Evolutionary conservation across 768 basidiomycete genomes (phyloP), one percentile per base, ranked within the genome.

Genomic region (Mycena rebaudengoi): DNA sequence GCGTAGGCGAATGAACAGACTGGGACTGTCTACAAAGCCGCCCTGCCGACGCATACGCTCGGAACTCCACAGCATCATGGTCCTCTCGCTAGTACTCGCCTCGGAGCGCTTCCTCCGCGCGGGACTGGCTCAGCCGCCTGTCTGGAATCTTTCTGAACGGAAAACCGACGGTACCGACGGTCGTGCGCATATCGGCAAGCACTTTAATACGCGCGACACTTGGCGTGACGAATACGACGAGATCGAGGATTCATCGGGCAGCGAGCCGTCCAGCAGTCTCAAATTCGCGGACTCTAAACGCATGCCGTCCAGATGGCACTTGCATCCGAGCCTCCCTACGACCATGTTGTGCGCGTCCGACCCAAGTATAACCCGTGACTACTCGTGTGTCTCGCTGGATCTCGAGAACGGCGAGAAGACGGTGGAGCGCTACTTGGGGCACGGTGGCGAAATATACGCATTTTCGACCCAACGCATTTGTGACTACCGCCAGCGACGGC

Each of bases 381-480:
- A 62, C 40, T 65, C 64, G 7, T 72, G 71, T 43, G 56, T 70
- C 48, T 68, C 55, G 4, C 46, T 80, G 5, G 80, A 82, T 61
- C 55, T 82, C 0, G 77, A 78, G 61, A 59, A 72, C 25, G 77
- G 74, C n/a, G 79, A 76, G 0, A 76, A 74, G 50, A 67, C 68
- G 4, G 70, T 52, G 1, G 58, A 69, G 7, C 69, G 76, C 7
- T 82, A 78, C 60, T 61, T 83, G 6, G 83, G 80, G 1, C 78
- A 81, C 54, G 80, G 78, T 7, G 81, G 73, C 2, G 60, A 51
- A 8, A 71, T 80, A 11, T 52, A 60, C 14, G 62, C 48, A 8
- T 73, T 82, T 60, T 74, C 80, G 7, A 80, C 76, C 75, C 5
- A 76, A 79, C 58, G 44, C 69, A 0, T 83, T 83, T 67, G 62